These are phyloP conservation scores for Magnolia kwangsiensis DNA, from an alignment of 164 flowering plant species.

Conservation along the genomic window DNA sequence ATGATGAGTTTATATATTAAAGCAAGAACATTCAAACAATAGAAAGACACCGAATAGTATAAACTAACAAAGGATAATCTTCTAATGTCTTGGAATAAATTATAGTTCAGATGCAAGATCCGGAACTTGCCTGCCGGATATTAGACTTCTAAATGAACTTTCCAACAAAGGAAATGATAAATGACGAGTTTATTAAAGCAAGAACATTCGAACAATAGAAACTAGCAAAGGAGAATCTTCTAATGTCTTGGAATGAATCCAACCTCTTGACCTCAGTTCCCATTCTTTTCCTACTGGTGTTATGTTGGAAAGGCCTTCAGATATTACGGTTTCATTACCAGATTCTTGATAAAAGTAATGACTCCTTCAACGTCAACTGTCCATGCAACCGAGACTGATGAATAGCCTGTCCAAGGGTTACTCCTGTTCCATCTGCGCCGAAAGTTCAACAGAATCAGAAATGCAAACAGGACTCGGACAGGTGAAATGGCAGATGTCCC, in stretches of 20 bases:
- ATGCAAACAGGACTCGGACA: not conserved
- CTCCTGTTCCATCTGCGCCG: slow-evolving; percentile 69
- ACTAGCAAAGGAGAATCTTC: not conserved
- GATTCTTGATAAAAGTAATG: slow-evolving; percentile 36
- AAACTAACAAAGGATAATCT: not conserved
- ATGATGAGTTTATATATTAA: too few relatives aligned
- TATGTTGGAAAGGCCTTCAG: not conserved
- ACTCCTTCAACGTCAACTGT: slow-evolving; percentile 78
- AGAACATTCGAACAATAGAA: too few relatives aligned
- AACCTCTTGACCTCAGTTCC: slow-evolving; percentile 4
- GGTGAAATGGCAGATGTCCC: not conserved
- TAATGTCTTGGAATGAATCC: not conserved
- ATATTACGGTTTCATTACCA: slow-evolving; percentile 56
- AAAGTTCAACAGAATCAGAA: slow-evolving; percentile 4
- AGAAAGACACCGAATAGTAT: too few relatives aligned
- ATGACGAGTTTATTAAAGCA: too few relatives aligned
- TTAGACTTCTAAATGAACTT: too few relatives aligned
- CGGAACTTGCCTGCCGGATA: too few relatives aligned
- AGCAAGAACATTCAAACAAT: too few relatives aligned
- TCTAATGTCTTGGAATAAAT: not conserved
- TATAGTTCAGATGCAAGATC: too few relatives aligned
- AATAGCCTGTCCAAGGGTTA: slow-evolving; percentile 83
- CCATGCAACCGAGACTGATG: slow-evolving; percentile 92
- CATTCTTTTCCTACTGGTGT: not conserved
- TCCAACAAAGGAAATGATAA: too few relatives aligned